Base-by-base conservation (phyloP, 208 protist species). In the Crithidia fasciculata region DNA sequence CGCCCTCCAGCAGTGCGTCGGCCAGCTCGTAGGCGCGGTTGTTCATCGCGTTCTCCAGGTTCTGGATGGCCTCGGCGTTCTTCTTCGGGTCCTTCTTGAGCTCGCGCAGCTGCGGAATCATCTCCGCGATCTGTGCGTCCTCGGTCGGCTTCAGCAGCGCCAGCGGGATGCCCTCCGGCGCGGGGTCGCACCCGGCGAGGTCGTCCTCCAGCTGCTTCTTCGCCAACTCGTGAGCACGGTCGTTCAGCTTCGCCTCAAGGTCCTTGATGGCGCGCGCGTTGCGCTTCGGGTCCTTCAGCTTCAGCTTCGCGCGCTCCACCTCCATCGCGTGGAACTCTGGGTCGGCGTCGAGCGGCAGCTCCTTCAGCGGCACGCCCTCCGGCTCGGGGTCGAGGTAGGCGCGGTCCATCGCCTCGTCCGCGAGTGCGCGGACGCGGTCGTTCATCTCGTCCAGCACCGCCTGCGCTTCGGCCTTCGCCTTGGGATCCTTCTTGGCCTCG, bases 1-100 rank as follows among this genome's bases (percentile, higher is more conserved):
- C 88, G 54, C 83, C 81, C 55, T 90, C 78, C 36, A 96, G 62
- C 41, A 84, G 54, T 36, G 71, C 78, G 64, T 89, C 79, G 52
- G 91, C 91, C 63, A 96, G 58, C 64, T 94, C 85, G 62, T 91
- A 85, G 28, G 87, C 82, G 10, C 89, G 79, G 70, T 88, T 91
- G 82, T 96, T 94, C 87, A 96, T 91, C 45, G 64, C 53, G 18
- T 90, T 74, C 79, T 95, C 86, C 41, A 94, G 28, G 8, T 88
- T 47, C 53, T 72, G 64, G 43, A 87, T 81, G 39, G 50, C 69
- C 15, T 69, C 73, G 18, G 69, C 75, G 63, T 87, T 87, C 49
- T 63, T 56, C 41, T 61, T 76, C 18, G 71, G 65, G 36, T 86
- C 58, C 56, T 71, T 87, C 77, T 90, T 92, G 36, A 94, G 82